Evolutionary conservation across 2,329 filamentous ascomycete species (phyloP).

Genomic region (Capronia epimyces): DNA sequence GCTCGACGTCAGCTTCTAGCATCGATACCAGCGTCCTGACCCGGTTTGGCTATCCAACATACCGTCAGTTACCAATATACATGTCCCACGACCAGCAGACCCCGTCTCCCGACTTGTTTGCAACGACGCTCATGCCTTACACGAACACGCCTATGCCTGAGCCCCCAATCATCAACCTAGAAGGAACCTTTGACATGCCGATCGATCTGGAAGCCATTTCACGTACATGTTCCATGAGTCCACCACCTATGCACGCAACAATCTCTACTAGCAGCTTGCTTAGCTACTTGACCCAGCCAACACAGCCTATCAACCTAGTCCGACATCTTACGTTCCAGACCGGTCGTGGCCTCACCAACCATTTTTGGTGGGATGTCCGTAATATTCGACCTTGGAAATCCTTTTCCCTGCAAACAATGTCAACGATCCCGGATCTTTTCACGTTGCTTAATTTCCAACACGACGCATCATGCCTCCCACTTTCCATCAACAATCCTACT

Average conservation of each 20-base stretch:
- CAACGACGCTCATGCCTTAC: slow-evolving; percentile 26
- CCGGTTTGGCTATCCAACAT: slow-evolving; percentile 77
- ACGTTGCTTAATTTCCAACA: slow-evolving; percentile 67
- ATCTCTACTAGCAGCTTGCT: slow-evolving; percentile 61
- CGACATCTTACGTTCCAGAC: slow-evolving; percentile 66
- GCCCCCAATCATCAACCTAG: slow-evolving; percentile 40
- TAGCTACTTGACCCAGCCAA: slow-evolving; percentile 70
- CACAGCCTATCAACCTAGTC: slow-evolving; percentile 76
- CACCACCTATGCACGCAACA: slow-evolving; percentile 34
- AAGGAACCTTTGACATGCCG: slow-evolving; percentile 27
- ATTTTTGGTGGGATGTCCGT: slow-evolving; percentile 96
- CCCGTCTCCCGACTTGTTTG: slow-evolving; percentile 33
- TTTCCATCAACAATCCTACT: slow-evolving; percentile 37
- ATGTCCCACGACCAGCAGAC: slow-evolving; percentile 42
- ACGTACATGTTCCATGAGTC: slow-evolving; percentile 42
- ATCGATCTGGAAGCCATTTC: slow-evolving; percentile 30
- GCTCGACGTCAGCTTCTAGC: slow-evolving; percentile 62
- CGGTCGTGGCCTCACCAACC: slow-evolving; percentile 63
- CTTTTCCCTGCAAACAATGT: slow-evolving; percentile 69
- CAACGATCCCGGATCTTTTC: slow-evolving; percentile 65
- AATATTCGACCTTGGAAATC: slow-evolving; percentile 77
- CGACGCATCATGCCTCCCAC: slow-evolving; percentile 56
- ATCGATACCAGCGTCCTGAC: slow-evolving; percentile 62
- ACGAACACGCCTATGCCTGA: slow-evolving; percentile 30
- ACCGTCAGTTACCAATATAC: slow-evolving; percentile 65